Conservation (phyloP, 1,284 basidiomycete genomes). For the Exsudoporus floridanus region DNA sequence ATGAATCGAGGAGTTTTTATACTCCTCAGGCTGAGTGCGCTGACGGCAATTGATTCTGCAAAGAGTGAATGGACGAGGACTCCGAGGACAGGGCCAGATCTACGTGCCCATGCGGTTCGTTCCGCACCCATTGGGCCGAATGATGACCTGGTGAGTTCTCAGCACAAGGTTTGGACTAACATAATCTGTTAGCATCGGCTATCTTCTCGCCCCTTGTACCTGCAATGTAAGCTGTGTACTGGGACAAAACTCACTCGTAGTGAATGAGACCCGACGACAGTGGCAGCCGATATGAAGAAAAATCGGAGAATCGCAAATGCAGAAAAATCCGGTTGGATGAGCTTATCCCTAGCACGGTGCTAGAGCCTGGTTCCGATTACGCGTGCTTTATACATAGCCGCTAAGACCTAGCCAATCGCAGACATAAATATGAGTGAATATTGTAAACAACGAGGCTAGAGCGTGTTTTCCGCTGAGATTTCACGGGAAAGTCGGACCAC, state of each 20-base stretch:
- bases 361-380: neutral
- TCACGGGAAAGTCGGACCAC: neutral
- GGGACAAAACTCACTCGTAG: neutral
- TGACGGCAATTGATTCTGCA: too few relatives aligned
- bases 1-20: constrained; percentile 10
- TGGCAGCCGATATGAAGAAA: neutral
- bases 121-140: neutral
- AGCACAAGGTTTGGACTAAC: neutral
- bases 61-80: too few relatives aligned
- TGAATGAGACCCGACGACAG: neutral
- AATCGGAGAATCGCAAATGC: neutral
- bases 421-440: neutral
- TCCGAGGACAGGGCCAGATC: neutral
- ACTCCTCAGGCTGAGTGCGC: neutral
- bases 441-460: neutral
- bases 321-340: neutral
- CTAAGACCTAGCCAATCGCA: neutral
- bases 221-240: neutral
- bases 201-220: constrained; percentile 1
- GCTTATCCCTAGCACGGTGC: neutral
- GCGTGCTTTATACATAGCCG: neutral
- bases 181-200: neutral
- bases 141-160: neutral
- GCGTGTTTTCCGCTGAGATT: neutral
- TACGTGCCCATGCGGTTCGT: neutral